Conservation (phyloP, 2,329 filamentous ascomycete species). For the Exophiala alcalophila region DNA sequence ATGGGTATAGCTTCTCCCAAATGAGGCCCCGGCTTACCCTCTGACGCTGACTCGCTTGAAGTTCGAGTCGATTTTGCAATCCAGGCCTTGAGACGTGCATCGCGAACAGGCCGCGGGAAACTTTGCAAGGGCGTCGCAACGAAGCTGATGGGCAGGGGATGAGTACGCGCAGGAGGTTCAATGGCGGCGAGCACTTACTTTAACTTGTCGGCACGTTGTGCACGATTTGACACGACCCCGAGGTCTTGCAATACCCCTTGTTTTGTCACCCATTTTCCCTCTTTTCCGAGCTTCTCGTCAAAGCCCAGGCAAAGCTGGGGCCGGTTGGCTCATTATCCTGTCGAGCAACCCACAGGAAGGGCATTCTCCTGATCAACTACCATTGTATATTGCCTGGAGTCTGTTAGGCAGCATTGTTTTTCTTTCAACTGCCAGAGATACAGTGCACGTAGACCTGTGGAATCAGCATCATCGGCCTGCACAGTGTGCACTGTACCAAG, state of each 20-base stretch:
- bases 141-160: conserved; percentile 5
- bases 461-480: no score
- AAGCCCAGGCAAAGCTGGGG: no score
- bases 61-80: conserved; percentile 14
- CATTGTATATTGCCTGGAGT: no score
- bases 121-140: conserved; percentile 10
- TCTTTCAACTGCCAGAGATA: no score
- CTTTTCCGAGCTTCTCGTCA: no score
- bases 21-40: conserved; percentile 1
- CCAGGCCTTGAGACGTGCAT: conserved; percentile 6
- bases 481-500: no score
- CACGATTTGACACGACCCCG: conserved; percentile 11
- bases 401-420: no score
- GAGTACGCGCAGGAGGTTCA: neutral
- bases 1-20: neutral
- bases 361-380: no score
- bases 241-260: neutral
- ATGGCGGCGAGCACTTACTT: neutral
- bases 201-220: conserved; percentile 12
- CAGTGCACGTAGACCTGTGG: no score
- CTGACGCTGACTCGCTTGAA: conserved; percentile 14
- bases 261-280: conserved; percentile 2
- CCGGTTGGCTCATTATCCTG: no score
- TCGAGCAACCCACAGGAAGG: no score
- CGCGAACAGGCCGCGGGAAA: conserved; percentile 14